Evolutionary conservation across 1,139 yeast species (phyloP), one percentile per base, ranked within the genome.

Genomic region (Geotrichum macrosporum): DNA sequence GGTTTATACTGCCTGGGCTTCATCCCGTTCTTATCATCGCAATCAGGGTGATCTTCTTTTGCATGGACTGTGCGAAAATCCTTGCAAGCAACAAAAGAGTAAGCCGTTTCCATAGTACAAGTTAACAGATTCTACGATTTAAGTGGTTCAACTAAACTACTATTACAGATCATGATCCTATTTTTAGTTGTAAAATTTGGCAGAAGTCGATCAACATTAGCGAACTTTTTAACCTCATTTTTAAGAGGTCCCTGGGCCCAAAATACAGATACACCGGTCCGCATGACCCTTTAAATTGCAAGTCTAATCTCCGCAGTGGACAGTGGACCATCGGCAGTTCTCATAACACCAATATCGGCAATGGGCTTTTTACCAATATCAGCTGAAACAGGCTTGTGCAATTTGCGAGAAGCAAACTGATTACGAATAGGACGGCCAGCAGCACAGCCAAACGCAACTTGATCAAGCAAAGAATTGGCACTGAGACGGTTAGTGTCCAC

Each of bases 51-150:
- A 70, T 92, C 98, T 70, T 92, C 98, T 76, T 97, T 84, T 55
- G 98, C 97, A 65, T 92, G 98, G 47, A 98, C 98, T 75, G 98
- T 98, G 77, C 98, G 87, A 41, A 96, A 88, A 75, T 92, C 98
- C 64, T 75, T 83, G 78, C 98, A 86, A 50, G 88, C 95, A 54
- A 94, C 89, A 46, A 98, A 98, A 53, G 95, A 81, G 58, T 73
- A 74, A 40, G 97, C 97, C 47, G 97, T 89, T 75, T 92, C 98
- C 58, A 85, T 81, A 54, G 98, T 98, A 76, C 96, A 88, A 48
- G 98, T 89, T 66, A 92, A 76, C 76, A 92, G 78, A 81, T 92
- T 92, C 72, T 89, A 96, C 68, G 92, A 77, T 72, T 92, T 98
- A 62, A 92, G 76, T 48, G 97, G 86, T 75, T 92, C 98, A 50